phyloP scores from a whole-genome alignment of 352 stramenopile genomes.

The Saprolegnia diclina region DNA sequence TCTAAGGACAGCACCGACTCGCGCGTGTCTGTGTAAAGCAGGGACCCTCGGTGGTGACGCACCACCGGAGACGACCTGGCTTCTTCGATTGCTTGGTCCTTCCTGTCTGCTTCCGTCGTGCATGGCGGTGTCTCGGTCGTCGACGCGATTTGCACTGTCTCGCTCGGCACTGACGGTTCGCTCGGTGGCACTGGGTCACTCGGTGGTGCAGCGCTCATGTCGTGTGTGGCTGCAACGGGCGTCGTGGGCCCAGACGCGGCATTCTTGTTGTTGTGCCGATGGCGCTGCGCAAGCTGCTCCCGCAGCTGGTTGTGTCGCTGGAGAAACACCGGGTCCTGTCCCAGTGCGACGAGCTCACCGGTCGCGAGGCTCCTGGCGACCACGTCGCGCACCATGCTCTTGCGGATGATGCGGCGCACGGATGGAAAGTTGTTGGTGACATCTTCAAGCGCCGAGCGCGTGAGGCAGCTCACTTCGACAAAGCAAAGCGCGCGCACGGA shows the following conservation, averaged over 20 bases:
- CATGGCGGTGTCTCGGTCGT: neutral
- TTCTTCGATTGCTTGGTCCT: neutral
- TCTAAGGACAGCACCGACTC: neutral
- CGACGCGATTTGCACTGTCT: too few relatives aligned
- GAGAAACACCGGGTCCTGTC: constrained; percentile 7
- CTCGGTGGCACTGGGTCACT: too few relatives aligned
- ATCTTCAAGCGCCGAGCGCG: constrained; percentile 8
- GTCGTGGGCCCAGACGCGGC: neutral
- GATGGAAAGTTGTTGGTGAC: constrained; percentile 14
- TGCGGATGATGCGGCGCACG: constrained; percentile 12
- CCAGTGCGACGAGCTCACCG: constrained; percentile 12
- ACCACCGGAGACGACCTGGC: neutral
- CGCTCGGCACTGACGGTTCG: too few relatives aligned
- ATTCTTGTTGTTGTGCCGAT: neutral
- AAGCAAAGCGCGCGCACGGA: constrained; percentile 20
- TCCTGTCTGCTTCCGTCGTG: too few relatives aligned
- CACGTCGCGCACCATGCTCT: constrained; percentile 18
- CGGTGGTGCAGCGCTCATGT: neutral
- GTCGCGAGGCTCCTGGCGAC: constrained; percentile 14
- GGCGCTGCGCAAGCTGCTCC: neutral
- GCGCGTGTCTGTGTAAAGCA: neutral
- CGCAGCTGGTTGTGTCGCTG: neutral
- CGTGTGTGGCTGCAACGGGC: neutral
- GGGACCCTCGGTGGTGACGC: neutral
- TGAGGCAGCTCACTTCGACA: constrained; percentile 24